Conservation (phyloP, 805 yeast species). For the Lachancea nothofagi region DNA sequence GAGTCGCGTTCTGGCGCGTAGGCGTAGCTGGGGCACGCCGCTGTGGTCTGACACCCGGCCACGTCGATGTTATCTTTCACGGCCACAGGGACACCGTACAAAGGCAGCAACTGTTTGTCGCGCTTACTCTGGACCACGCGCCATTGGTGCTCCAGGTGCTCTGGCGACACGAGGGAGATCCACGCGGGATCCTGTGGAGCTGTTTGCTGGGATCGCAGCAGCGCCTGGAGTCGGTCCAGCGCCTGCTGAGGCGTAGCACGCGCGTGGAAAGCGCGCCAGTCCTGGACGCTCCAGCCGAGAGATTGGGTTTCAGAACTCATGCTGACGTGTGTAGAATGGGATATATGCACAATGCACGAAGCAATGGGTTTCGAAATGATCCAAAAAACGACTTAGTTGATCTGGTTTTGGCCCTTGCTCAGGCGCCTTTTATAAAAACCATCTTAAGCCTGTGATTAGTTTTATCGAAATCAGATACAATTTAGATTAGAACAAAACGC, state of each 20-base stretch:
- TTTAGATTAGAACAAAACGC: background rate
- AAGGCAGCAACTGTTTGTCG: slow-evolving; percentile 50
- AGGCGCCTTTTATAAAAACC: background rate
- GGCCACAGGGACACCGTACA: slow-evolving; percentile 94
- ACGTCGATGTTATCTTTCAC: slow-evolving; percentile 94
- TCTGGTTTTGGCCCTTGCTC: too few species aligned
- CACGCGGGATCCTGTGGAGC: slow-evolving; percentile 76
- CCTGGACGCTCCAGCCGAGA: slow-evolving; percentile 83
- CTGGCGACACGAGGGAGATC: slow-evolving; percentile 70
- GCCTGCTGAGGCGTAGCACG: slow-evolving; percentile 59
- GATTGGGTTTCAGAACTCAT: slow-evolving; percentile 22
- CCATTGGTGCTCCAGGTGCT: slow-evolving; percentile 74
- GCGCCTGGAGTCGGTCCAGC: slow-evolving; percentile 39
- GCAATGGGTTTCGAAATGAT: too few species aligned
- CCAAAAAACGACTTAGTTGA: too few species aligned
- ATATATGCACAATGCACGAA: too few species aligned
- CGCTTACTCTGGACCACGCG: slow-evolving; percentile 58
- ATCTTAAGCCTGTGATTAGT: too few species aligned
- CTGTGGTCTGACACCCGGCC: slow-evolving; percentile 77
- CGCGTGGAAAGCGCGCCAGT: slow-evolving; percentile 71
- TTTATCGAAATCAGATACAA: background rate
- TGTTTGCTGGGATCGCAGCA: slow-evolving; percentile 43
- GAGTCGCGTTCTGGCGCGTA: slow-evolving; percentile 70
- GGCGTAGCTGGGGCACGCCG: slow-evolving; percentile 85
- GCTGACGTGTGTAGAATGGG: too few species aligned